Evolutionary conservation across 306 rosid genomes (phyloP), one percentile per base, ranked within the genome.

Genomic region (Glycine latifolia): DNA sequence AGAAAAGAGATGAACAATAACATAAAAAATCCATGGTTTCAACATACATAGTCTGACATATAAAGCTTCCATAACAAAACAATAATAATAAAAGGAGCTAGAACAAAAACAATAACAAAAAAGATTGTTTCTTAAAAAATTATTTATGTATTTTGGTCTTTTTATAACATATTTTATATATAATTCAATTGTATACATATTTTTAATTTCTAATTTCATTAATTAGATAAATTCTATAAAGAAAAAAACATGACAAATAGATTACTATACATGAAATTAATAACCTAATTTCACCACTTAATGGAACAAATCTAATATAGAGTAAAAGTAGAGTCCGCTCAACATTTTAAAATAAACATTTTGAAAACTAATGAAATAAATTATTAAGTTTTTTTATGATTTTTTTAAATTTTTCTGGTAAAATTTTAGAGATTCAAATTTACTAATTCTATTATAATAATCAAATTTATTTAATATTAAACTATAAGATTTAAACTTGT

Each of bases 381-480:
- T 12, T 20, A 20, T 20, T 20, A 20, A 20, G 20, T 20, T 26
- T 26, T 26, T 26, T 26, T 60, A 16, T n/a, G 7, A 8, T 26
- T 4, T 26, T 10, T 60, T 26, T 4, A 10, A 60, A 3, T 60
- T 26, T 26, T 20, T 4, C n/a, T 20, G 6, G 26, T 60, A 10
- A 26, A 26, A 8, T 26, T 59, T 20, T 60, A 26, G 67, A 26
- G 8, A 60, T 20, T 9, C 39, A 59, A 59, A 17, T 13, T 15
- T 56, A 17, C 41, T 26, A 8, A 8, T 0, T 59, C 20, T 59
- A 59, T 20, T 59, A 59, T 3, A 0, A 10, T 59, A 20, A 59
- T 10, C 39, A 59, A 17, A 8, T 59, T 20, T 56, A 33, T 59
- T 60, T 60, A 62, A 62, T 62, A 62, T 33, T 62, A 62, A 62